Base-by-base conservation (phyloP, 2,329 filamentous ascomycete species). In the Epichloe brachyelytri region DNA sequence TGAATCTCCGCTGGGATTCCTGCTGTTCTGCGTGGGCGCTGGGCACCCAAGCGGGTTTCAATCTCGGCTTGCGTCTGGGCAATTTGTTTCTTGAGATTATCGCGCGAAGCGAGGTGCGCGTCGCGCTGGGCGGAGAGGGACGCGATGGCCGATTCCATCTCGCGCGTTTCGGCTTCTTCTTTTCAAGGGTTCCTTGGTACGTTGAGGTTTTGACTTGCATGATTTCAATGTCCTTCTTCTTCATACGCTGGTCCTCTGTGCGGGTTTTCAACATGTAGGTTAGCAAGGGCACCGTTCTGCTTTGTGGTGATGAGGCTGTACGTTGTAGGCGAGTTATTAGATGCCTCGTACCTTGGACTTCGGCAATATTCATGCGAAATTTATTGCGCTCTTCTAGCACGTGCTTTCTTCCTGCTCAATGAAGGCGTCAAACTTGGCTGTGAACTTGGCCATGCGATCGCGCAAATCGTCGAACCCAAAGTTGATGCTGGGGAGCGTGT, bases 381-480 rank as follows among this genome's bases (percentile, higher is more conserved):
- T 94, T 85, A 63, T 96, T 97, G 63, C 89, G 82, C 72, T 97
- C 90, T 62, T 96, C 89, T 7, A 97, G 68, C 0, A 97, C 88
- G 49, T 87, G 81, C 68, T 94, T 94, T 47, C 91, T 79, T 0
- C 90, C 89, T 87, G 83, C 63, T 95, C 91, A 56, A 98, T 96
- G 60, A 96, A 97, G 0, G 83, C 82, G 64, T 98, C 93, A 60
- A 98, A 98, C 59, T 82, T 85, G 8, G 81, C 78, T 0, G 86
- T 96, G 66, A 98, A 98, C 56, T 86, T 88, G 50, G 84, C 79
- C 93, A 98, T 97, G 69, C 89, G 86, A 62, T 91, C 88, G 69
- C 91, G 90, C 63, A 98, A 71, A 59, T 96, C 88, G 60, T 97
- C 90, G 67, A 97, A 97, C 53, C 89, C 89, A 67, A 98, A 97